Evolutionary conservation across 305 asterid species (phyloP).

Genomic region (Fraxinus dipetala): DNA sequence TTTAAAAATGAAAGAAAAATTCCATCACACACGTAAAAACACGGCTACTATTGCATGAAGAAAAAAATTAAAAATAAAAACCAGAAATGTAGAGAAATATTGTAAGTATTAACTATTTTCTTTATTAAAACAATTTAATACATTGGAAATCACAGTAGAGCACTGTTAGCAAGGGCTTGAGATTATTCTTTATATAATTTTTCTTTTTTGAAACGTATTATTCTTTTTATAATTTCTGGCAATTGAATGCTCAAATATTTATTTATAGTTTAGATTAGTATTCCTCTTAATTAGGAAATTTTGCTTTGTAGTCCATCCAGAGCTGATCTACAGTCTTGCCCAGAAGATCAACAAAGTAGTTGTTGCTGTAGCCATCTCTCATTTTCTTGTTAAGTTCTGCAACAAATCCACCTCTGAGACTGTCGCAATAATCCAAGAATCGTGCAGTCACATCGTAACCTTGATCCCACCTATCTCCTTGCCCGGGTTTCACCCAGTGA

Average conservation of each 20-base stretch:
- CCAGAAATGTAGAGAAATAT: not conserved
- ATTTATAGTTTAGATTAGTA: conserved; percentile 39
- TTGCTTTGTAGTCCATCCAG: conserved; percentile 56
- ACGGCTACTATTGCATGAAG: not conserved
- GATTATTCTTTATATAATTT: not conserved
- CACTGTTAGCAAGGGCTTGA: not conserved
- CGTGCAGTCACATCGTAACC: conserved; percentile 68
- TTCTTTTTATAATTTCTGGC: too few species aligned
- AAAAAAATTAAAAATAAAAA: too few species aligned
- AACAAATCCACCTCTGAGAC: conserved; percentile 47
- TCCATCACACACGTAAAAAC: not conserved
- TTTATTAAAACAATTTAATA: too few species aligned
- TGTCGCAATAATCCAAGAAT: conserved; percentile 59
- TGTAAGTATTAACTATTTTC: not conserved
- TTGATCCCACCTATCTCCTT: conserved; percentile 62
- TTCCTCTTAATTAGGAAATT: conserved; percentile 29
- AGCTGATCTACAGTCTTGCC: conserved; percentile 54
- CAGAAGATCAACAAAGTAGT: conserved; percentile 37
- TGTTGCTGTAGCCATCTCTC: conserved; percentile 36
- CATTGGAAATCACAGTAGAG: not conserved
- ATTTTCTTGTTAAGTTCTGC: conserved; percentile 49
- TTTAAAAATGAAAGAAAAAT: too few species aligned
- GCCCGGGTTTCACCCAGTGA: conserved; percentile 49
- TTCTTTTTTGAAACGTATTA: too few species aligned
- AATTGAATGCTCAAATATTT: not conserved